Evolutionary conservation across 129 eudicot species (phyloP), one percentile per base, ranked within the genome.

Genomic region (Flaveria linearis): DNA sequence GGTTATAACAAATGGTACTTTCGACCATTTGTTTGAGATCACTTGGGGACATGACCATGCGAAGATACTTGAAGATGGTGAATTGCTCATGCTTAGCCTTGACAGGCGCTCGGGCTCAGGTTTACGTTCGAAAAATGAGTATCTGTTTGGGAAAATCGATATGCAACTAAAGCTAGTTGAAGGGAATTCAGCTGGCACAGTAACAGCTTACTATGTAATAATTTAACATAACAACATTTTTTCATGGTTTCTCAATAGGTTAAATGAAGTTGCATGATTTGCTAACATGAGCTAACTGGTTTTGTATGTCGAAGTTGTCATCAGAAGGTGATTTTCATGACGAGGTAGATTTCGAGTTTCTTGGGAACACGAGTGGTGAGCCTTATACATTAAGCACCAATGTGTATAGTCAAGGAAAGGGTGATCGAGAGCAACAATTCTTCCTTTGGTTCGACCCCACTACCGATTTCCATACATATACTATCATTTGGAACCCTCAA

Each of bases 361-460:
- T 85, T 75, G 90, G 92, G 45, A 89, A 89, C 57, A 73, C 85
- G 5, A 83, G 92, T 47, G 96, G 91, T 0, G 69, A 84, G 5
- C 95, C 91, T 20, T 89, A 89, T 72, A 85, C 87, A 1, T 68
- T 89, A 11, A 91, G 85, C 45, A 87, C 96, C 57, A 90, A 90
- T 69, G 96, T 90, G 57, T 87, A 78, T 70, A 75, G 83, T 58
- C 85, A 83, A 68, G 92, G 96, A 1, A 81, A 90, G 20, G 92
- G 96, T 0, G 84, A 73, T 1, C 80, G 85, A 20, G 87, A 89
- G 75, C 88, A 87, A 52, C 89, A 87, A 68, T 89, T 87, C 82
- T 77, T 78, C 69, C 80, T 90, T 41, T 90, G 92, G 96, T 90
- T 90, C 42, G 92, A 90, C 28, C 96, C 96, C 4, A 90, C 96